phyloP scores from a whole-genome alignment of 2,329 filamentous ascomycete species.

The Apiospora sp. region DNA sequence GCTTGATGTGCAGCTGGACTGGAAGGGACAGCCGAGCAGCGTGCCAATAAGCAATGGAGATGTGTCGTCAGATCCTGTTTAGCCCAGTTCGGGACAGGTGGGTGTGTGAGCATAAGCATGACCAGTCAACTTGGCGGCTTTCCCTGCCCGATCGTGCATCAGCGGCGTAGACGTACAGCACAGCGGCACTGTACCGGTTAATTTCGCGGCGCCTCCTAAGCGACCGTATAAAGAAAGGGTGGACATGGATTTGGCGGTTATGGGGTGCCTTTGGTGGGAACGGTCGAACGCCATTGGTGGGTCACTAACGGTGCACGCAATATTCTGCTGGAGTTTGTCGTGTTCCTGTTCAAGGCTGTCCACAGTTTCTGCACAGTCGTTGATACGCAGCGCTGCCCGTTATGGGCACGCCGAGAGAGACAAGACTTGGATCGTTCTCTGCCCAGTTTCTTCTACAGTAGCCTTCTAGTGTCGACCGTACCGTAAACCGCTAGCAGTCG shows the following conservation, averaged over 20 bases:
- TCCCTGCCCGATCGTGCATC: not conserved
- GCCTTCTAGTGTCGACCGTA: not conserved
- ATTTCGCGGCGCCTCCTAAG: constrained; percentile 7
- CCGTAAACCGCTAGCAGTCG: not conserved
- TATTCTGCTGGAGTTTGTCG: not conserved
- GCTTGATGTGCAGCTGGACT: not conserved
- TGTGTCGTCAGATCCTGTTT: not conserved
- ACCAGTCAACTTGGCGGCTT: not conserved
- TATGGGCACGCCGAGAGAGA: too few species aligned
- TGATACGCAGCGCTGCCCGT: too few species aligned
- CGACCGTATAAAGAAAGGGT: constrained; percentile 5
- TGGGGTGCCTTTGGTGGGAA: not conserved
- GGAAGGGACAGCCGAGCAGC: not conserved
- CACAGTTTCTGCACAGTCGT: not conserved
- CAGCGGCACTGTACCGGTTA: not conserved
- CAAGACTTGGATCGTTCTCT: not conserved
- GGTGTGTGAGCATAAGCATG: not conserved
- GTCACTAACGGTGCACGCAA: not conserved
- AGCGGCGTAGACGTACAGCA: too few species aligned
- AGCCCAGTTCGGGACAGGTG: not conserved
- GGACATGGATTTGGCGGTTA: not conserved
- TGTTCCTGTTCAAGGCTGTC: too few species aligned
- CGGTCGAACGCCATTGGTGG: constrained; percentile 13
- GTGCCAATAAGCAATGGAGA: not conserved
- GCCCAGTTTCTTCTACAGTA: not conserved